Evolutionary conservation across 2,329 filamentous ascomycete genomes (phyloP).

Genomic region (Trichoderma asperellum): DNA sequence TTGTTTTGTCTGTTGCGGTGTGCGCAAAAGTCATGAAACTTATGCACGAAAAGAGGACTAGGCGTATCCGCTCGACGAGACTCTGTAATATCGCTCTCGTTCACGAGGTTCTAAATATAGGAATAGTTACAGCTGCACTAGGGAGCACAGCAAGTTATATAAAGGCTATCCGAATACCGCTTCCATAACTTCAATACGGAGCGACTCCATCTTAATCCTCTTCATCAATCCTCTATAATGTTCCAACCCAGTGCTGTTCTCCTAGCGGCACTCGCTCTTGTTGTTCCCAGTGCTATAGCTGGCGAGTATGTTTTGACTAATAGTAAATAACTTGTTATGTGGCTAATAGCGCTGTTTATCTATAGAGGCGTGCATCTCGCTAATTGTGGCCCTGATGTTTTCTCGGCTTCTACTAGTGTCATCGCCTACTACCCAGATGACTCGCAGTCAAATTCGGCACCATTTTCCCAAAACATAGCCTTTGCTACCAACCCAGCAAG

Average conservation of each 20-base stretch:
- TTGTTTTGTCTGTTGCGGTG: neutral
- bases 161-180: neutral
- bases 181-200: neutral
- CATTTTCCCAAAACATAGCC: slow-evolving; percentile 5
- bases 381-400: slow-evolving; percentile 8
- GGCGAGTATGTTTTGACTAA: slow-evolving; percentile 10
- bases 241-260: slow-evolving; percentile 6
- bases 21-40: neutral
- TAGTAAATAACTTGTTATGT: neutral
- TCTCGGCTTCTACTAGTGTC: neutral
- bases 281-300: slow-evolving; percentile 2
- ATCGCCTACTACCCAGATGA: slow-evolving; percentile 23
- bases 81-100: neutral
- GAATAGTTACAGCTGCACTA: neutral
- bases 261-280: slow-evolving; percentile 5
- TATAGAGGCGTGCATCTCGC: slow-evolving; percentile 18
- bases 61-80: neutral
- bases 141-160: neutral
- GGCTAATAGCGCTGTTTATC: neutral
- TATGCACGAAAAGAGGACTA: neutral
- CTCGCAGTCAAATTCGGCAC: slow-evolving; percentile 6
- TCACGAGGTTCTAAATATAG: neutral
- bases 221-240: neutral
- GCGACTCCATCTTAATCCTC: neutral
- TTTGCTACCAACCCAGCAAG: slow-evolving; percentile 1